These are phyloP conservation scores for Fusarium ramigenum DNA, from an alignment of 2,329 filamentous ascomycete species.

Conservation along the genomic window DNA sequence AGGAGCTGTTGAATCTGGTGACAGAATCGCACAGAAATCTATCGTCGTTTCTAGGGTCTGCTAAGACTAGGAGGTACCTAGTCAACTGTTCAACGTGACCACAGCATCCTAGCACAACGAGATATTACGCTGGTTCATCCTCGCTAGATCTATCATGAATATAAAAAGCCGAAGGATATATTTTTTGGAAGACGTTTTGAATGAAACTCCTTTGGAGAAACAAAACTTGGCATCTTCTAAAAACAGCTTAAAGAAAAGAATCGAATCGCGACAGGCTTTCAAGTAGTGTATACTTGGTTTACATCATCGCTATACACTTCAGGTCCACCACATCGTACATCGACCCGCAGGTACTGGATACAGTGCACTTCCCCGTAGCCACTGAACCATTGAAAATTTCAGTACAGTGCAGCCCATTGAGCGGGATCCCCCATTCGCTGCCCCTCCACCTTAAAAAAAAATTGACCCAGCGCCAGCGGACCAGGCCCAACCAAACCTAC, in stretches of 20 bases:
- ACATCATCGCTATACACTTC: slow-evolving; percentile 22
- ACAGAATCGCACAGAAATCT: slow-evolving; percentile 37
- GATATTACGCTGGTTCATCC: background rate
- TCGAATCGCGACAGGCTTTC: background rate
- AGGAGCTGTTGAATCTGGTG: slow-evolving; percentile 9
- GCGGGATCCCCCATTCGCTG: slow-evolving; percentile 30
- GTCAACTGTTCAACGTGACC: slow-evolving; percentile 21
- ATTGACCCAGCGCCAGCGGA: slow-evolving; percentile 21
- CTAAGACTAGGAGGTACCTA: background rate
- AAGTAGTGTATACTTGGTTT: slow-evolving; percentile 30
- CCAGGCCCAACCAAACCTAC: slow-evolving; percentile 17
- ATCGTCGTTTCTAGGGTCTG: slow-evolving; percentile 34
- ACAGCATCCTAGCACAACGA: background rate
- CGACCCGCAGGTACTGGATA: slow-evolving; percentile 31
- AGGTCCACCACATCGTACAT: background rate
- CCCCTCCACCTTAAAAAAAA: slow-evolving; percentile 22
- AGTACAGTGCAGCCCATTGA: slow-evolving; percentile 16
- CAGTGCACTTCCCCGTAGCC: slow-evolving; percentile 8
- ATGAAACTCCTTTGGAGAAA: background rate
- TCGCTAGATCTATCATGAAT: background rate
- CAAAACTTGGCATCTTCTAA: slow-evolving; percentile 20
- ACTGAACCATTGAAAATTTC: slow-evolving; percentile 34
- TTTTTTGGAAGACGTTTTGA: background rate
- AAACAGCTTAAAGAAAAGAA: slow-evolving; percentile 12
- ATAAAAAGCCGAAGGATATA: background rate